Evolutionary conservation across 805 yeast species (phyloP).

Genomic region (Priceomyces carsonii): DNA sequence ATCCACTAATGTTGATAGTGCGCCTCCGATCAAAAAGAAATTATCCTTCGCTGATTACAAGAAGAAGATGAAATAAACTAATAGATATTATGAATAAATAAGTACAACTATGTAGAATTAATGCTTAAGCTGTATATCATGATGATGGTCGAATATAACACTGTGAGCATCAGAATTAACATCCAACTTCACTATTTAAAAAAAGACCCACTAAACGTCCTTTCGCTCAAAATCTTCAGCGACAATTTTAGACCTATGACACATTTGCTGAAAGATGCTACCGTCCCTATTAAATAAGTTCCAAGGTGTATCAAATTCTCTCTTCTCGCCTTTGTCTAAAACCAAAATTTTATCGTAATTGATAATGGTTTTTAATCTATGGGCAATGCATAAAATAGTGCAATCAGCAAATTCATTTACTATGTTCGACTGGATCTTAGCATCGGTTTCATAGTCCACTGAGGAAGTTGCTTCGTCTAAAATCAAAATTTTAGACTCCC

Average conservation of each 20-base stretch:
- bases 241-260: slow-evolving; percentile 49
- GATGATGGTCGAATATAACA: too few relatives aligned
- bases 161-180: too few relatives aligned
- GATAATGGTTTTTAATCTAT: slow-evolving; percentile 72
- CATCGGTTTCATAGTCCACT: slow-evolving; percentile 86
- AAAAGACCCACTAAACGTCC: not conserved
- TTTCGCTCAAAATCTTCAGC: slow-evolving; percentile 40
- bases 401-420: slow-evolving; percentile 67
- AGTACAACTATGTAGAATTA: too few relatives aligned
- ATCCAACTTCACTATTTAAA: too few relatives aligned
- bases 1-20: not conserved
- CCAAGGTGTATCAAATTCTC: slow-evolving; percentile 77
- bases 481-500: slow-evolving; percentile 73
- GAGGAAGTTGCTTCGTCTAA: slow-evolving; percentile 83
- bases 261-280: slow-evolving; percentile 70
- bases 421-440: slow-evolving; percentile 73
- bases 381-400: slow-evolving; percentile 87
- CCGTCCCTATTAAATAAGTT: slow-evolving; percentile 53
- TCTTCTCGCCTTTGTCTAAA: slow-evolving; percentile 75
- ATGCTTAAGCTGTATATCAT: too few relatives aligned
- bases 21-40: slow-evolving; percentile 43
- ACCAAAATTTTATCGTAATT: slow-evolving; percentile 79
- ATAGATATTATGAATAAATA: too few relatives aligned
- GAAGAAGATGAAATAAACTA: slow-evolving; percentile 51
- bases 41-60: slow-evolving; percentile 76